A percentile compares a stretch with the other conserved stretches of the same genome.
These are phyloP conservation scores for Schoenoplectus tabernaemontani DNA, from an alignment of 202 grass and related monocot species.

Conservation along the genomic window DNA sequence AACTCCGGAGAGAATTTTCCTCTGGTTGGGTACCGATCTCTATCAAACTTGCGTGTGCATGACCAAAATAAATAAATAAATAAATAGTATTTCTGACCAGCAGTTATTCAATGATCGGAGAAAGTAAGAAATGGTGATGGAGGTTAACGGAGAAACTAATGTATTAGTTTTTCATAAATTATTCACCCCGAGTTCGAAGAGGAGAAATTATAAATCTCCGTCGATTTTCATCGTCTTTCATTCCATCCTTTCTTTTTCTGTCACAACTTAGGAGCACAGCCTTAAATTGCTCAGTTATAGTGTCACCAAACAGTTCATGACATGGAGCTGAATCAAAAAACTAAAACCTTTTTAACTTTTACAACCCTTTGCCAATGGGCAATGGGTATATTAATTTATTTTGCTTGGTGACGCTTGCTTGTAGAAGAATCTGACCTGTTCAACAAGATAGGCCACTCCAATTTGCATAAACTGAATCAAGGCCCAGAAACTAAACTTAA, in stretches of 20 bases:
- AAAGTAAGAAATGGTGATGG: no score
- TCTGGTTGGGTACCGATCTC: neutral
- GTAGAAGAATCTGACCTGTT: neutral
- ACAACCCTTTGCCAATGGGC: no score
- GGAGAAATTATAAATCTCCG: no score
- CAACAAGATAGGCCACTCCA: neutral
- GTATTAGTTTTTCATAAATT: no score
- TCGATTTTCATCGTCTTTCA: no score
- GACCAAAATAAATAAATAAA: neutral
- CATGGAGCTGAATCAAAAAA: neutral
- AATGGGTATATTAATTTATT: no score
- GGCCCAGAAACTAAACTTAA: no score
- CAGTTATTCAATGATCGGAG: neutral
- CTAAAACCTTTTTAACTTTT: neutral
- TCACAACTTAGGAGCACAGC: no score
- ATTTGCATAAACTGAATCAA: neutral
- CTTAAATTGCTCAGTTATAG: neutral
- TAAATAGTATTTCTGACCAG: neutral
- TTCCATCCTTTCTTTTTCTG: no score
- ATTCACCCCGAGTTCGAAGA: no score
- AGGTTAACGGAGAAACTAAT: no score
- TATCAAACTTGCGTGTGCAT: neutral
- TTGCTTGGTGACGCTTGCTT: neutral
- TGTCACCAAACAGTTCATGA: neutral
- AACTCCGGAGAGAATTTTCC: neutral